These are phyloP conservation scores for Blastobotrys niveus DNA, from an alignment of 1,139 yeast genomes.

Conservation along the genomic window DNA sequence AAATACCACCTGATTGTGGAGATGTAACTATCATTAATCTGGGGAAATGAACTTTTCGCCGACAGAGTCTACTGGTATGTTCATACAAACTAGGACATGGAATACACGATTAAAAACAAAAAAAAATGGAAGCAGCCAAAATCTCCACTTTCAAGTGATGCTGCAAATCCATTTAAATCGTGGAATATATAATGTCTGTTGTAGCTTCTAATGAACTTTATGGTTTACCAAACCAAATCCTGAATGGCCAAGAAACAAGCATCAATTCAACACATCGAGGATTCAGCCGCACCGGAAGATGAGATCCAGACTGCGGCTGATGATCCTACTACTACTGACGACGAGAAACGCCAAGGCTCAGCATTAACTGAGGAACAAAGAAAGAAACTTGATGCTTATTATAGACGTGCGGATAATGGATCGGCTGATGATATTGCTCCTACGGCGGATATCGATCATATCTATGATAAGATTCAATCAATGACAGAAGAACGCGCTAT, in stretches of 20 bases:
- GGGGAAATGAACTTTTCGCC: too few species aligned
- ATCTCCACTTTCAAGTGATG: too few species aligned
- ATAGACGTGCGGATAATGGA: too few species aligned
- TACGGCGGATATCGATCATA: conserved; percentile 26
- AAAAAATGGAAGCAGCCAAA: too few species aligned
- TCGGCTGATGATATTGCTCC: conserved; percentile 13
- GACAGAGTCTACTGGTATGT: too few species aligned
- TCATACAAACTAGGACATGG: too few species aligned
- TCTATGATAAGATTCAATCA: conserved; percentile 38
- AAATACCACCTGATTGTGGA: too few species aligned
- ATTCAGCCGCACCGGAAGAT: not conserved
- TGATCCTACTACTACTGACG: not conserved
- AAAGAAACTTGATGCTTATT: not conserved
- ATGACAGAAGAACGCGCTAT: conserved; percentile 41
- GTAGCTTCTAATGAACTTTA: not conserved
- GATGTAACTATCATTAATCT: too few species aligned
- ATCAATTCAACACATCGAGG: not conserved
- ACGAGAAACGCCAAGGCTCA: not conserved
- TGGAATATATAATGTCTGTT: not conserved
- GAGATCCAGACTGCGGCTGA: not conserved
- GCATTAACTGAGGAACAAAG: not conserved
- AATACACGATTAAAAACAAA: too few species aligned
- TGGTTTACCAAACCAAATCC: not conserved
- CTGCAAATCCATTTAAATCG: too few species aligned
- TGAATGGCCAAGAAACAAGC: not conserved